Conservation (phyloP, 768 basidiomycete species). For the Pisolithus tinctorius region DNA sequence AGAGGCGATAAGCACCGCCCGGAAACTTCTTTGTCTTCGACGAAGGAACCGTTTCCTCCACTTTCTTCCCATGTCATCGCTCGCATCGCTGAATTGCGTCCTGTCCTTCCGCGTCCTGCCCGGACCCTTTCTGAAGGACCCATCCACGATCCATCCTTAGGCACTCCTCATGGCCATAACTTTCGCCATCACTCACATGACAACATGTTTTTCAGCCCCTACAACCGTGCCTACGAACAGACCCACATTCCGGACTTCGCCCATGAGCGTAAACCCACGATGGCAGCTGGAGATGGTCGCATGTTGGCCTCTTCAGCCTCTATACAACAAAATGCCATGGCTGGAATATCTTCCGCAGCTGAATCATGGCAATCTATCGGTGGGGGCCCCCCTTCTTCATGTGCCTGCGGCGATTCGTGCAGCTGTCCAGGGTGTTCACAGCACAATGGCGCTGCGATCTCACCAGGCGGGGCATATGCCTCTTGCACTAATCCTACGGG, state of each 20-base stretch:
- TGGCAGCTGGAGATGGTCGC: conserved; percentile 12
- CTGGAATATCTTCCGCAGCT: conserved; percentile 18
- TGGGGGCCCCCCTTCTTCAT: conserved; percentile 39
- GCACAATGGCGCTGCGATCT: conserved; percentile 38
- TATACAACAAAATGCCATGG: conserved; percentile 21
- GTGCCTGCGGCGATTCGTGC: conserved; percentile 59
- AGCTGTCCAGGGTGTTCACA: conserved; percentile 59
- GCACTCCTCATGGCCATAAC: conserved; percentile 34
- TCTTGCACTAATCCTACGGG: conserved; percentile 31
- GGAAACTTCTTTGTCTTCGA: conserved; percentile 8
- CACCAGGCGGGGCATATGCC: conserved; percentile 31
- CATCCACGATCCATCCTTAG: conserved; percentile 43
- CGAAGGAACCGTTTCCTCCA: conserved; percentile 13
- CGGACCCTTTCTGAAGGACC: conserved; percentile 27
- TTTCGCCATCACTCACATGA: conserved; percentile 46
- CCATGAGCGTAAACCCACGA: conserved; percentile 16
- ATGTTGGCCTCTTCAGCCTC: conserved; percentile 17
- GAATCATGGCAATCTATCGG: conserved; percentile 20
- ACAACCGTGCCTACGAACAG: conserved; percentile 58
- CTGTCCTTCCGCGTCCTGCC: conserved; percentile 61
- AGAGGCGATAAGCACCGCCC: conserved; percentile 22
- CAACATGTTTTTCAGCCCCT: conserved; percentile 53
- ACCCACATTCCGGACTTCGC: conserved; percentile 31
- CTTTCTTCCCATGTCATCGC: conserved; percentile 47
- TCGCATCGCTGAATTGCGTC: conserved; percentile 59